Evolutionary conservation across 305 asterid species (phyloP), one percentile per base, ranked within the genome.

Genomic region (Caryopteris hybrid): DNA sequence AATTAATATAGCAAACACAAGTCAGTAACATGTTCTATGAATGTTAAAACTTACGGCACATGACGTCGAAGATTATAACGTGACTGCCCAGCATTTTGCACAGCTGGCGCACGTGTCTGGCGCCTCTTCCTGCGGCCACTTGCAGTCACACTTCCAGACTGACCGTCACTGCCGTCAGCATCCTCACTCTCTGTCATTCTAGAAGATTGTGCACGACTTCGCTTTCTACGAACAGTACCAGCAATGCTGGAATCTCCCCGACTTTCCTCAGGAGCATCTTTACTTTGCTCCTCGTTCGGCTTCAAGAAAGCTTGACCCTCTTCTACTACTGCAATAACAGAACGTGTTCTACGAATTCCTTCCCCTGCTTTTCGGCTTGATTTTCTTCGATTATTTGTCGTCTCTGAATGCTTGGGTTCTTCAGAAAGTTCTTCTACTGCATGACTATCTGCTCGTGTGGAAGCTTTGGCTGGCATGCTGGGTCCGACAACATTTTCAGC

Each of bases 41-140:
- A 65, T 17, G 25, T 16, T 36, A 6, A 43, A 21, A 80, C 95
- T 85, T 74, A 90, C 98, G 53, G 60, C 66, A 59, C 77, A 70
- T 74, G 83, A 17, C 75, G 85, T 74, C 98, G 84, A 34, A 90
- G 93, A 75, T 93, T 90, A 77, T 93, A 93, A 18, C 90, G 91
- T 34, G 58, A 73, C 70, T 75, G 83, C 76, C 85, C 90, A 66
- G 88, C 55, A 53, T 55, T 79, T 58, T 72, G 88, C 25, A 73
- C 79, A 66, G 79, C 76, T 41, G 87, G 77, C 56, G 82, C 61
- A 66, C 66, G 76, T 9, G 70, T 78, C 68, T 85, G 92, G 33
- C 71, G 90, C 85, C 89, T 86, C 83, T 88, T 93, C 91, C 88
- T 73, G 73, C 79, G 87, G 29, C 90, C 83, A 74, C 86, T 89